phyloP scores from a whole-genome alignment of 495 filamentous ascomycete species.

The Aspergillus biplanus region DNA sequence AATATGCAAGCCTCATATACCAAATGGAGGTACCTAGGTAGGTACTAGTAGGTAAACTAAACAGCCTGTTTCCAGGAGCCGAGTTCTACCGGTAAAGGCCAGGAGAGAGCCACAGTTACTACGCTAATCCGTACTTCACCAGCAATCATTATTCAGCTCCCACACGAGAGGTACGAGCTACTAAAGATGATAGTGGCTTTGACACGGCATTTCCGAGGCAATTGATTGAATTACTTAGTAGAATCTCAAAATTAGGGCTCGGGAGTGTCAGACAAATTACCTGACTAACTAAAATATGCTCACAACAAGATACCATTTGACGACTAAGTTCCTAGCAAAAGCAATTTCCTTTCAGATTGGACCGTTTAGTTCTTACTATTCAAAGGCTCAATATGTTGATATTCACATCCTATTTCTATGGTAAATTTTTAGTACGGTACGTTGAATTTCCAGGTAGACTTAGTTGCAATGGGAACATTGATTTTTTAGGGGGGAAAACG shows the following conservation, averaged over 20 bases:
- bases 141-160: neutral
- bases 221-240: neutral
- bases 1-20: slow-evolving; percentile 5
- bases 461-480: no score
- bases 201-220: neutral
- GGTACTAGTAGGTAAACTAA: neutral
- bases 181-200: neutral
- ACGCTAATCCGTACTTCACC: neutral
- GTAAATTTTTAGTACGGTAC: no score
- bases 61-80: neutral
- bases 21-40: neutral
- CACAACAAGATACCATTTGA: no score
- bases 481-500: no score
- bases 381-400: no score
- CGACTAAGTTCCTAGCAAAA: no score
- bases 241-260: neutral
- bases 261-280: neutral
- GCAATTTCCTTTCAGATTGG: no score
- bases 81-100: neutral
- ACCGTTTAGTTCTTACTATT: no score
- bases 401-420: no score
- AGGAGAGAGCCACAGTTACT: neutral
- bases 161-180: neutral
- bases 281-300: neutral
- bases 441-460: no score